Conservation (phyloP, 2,329 filamentous ascomycete genomes). For the Cryphonectria carpinicola region DNA sequence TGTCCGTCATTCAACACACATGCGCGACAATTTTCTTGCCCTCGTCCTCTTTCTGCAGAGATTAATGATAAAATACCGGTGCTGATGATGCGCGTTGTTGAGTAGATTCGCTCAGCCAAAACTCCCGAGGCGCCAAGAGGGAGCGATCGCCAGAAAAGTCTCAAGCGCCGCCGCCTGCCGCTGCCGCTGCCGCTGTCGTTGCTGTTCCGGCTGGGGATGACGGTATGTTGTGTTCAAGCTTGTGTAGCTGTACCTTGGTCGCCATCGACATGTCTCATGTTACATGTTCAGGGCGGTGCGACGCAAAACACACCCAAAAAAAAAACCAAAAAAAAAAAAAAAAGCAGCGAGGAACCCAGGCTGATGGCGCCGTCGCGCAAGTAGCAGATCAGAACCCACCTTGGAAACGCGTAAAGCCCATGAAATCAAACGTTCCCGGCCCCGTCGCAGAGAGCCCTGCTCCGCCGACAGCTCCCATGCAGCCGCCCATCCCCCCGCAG, state of each 20-base stretch:
- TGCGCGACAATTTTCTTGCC: constrained; percentile 25
- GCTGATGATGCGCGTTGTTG: constrained; percentile 39
- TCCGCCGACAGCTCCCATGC: constrained; percentile 52
- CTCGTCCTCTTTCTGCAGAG: constrained; percentile 5
- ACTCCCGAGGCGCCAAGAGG: constrained; percentile 74
- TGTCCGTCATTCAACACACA: constrained; percentile 8
- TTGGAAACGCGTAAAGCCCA: constrained; percentile 64
- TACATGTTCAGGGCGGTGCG: constrained; percentile 39
- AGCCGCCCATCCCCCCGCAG: constrained; percentile 40
- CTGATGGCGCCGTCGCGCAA: constrained; percentile 38
- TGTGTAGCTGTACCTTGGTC: constrained; percentile 43
- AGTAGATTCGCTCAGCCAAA: constrained; percentile 56
- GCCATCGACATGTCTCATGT: constrained; percentile 37
- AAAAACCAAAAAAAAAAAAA: constrained; percentile 14
- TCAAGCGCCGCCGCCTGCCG: constrained; percentile 53
- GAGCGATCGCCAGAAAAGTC: constrained; percentile 74
- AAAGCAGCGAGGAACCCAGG: constrained; percentile 35
- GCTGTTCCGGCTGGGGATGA: constrained; percentile 65
- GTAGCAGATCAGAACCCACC: constrained; percentile 52
- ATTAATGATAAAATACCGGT: constrained; percentile 27
- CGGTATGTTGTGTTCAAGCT: constrained; percentile 64
- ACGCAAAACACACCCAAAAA: constrained; percentile 27
- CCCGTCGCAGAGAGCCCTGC: constrained; percentile 61
- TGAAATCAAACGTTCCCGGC: constrained; percentile 60
- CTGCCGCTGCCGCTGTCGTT: neutral